Evolutionary conservation across 2,329 filamentous ascomycete genomes (phyloP).

Genomic region (Phialophora verrucosa): DNA sequence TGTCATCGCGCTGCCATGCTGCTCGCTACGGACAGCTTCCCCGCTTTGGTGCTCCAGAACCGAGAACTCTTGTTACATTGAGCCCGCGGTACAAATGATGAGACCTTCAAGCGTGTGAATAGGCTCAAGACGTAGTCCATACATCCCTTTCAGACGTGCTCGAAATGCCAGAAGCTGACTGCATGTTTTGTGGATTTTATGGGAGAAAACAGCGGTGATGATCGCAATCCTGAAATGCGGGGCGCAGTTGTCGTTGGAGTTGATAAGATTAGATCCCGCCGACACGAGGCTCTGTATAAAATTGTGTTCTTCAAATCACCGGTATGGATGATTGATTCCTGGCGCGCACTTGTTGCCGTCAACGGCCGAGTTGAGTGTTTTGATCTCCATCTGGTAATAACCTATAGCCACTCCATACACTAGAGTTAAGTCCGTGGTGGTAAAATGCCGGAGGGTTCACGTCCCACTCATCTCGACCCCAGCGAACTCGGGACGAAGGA

Average conservation of each 20-base stretch:
- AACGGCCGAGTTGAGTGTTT: neutral
- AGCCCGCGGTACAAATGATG: neutral
- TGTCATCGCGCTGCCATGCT: neutral
- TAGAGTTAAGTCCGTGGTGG: neutral
- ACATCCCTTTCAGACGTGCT: neutral
- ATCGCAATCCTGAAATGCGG: neutral
- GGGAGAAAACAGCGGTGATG: neutral
- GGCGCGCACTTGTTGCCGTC: neutral
- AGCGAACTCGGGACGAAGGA: constrained; percentile 86
- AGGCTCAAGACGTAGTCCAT: neutral
- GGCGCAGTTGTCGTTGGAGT: neutral
- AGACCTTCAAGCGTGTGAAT: neutral
- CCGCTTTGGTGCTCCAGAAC: neutral
- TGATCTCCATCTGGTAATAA: neutral
- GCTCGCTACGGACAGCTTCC: neutral
- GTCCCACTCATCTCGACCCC: constrained; percentile 73
- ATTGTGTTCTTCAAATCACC: neutral
- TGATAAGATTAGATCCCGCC: constrained; percentile 6
- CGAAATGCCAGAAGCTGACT: neutral
- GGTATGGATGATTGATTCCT: neutral
- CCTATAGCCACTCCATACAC: neutral
- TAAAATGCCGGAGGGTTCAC: constrained; percentile 35
- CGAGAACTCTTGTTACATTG: neutral
- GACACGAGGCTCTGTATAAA: neutral
- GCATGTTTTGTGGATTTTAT: neutral